Evolutionary conservation across 768 basidiomycete species (phyloP).

Genomic region (Pleurotus pulmonarius): DNA sequence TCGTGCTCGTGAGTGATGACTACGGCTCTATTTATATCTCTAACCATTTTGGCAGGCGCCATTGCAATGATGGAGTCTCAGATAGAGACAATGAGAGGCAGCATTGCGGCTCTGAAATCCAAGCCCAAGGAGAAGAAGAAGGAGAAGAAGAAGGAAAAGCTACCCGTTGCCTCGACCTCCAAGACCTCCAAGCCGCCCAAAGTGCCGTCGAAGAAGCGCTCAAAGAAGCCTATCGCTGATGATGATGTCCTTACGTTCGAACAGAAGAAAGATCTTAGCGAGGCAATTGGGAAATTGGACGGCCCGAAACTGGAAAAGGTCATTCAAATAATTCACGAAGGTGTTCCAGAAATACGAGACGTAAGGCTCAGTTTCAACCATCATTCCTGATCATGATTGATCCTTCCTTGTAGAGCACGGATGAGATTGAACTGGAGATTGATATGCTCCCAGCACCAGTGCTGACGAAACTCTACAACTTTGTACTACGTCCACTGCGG

Average conservation of each 20-base stretch:
- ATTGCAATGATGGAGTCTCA: slow-evolving; percentile 79
- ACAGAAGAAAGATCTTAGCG: slow-evolving; percentile 98
- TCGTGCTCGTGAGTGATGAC: slow-evolving; percentile 53
- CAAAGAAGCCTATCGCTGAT: slow-evolving; percentile 66
- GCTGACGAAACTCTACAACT: slow-evolving; percentile 92
- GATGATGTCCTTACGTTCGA: slow-evolving; percentile 88
- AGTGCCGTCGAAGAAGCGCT: slow-evolving; percentile 51
- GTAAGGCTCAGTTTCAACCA: slow-evolving; percentile 45
- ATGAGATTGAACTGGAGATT: slow-evolving; percentile 99
- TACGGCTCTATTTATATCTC: slow-evolving; percentile 10
- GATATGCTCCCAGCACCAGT: slow-evolving; percentile 84
- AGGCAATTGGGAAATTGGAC: slow-evolving; percentile 86
- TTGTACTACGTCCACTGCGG: slow-evolving; percentile 79
- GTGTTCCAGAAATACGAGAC: slow-evolving; percentile 89
- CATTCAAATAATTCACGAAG: slow-evolving; percentile 92
- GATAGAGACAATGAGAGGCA: slow-evolving; percentile 73
- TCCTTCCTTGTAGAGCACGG: slow-evolving; percentile 61
- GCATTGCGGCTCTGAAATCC: slow-evolving; percentile 59
- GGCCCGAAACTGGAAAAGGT: slow-evolving; percentile 83
- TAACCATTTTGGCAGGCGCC: slow-evolving; percentile 42
- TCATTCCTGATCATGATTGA: slow-evolving; percentile 10
- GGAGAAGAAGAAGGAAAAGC: slow-evolving; percentile 61
- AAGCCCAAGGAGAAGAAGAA: slow-evolving; percentile 63
- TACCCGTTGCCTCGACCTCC: slow-evolving; percentile 58
- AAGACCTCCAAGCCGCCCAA: slow-evolving; percentile 56